These are phyloP conservation scores for Hyparrhenia diplandra DNA, from an alignment of 176 grass and related monocot species.

Conservation along the genomic window DNA sequence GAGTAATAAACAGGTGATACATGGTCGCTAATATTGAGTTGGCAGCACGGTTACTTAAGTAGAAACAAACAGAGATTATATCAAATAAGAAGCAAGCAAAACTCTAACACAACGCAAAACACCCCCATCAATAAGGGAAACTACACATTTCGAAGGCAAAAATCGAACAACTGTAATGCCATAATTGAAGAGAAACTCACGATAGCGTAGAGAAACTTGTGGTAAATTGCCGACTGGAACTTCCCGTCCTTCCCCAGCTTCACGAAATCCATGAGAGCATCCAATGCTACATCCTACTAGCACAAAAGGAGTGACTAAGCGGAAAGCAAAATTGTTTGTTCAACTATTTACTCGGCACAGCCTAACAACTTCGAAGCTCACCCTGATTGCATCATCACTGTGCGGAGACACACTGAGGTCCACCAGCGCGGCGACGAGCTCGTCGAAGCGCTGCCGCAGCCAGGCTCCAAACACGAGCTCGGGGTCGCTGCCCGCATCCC, in stretches of 20 bases:
- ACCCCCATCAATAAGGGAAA: background rate
- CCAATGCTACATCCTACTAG: slow-evolving; percentile 74
- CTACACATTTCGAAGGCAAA: background rate
- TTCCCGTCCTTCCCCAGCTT: slow-evolving; percentile 79
- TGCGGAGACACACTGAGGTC: slow-evolving; percentile 43
- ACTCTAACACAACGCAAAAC: background rate
- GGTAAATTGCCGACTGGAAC: slow-evolving; percentile 70
- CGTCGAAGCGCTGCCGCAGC: slow-evolving; percentile 67
- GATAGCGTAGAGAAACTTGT: slow-evolving; percentile 59
- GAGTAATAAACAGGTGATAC: background rate
- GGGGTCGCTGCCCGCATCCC: slow-evolving; percentile 35
- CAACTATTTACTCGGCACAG: background rate
- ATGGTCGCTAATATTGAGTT: background rate
- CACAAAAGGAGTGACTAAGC: background rate
- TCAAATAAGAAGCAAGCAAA: background rate
- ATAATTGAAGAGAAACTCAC: slow-evolving; percentile 33
- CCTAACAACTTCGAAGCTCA: slow-evolving; percentile 14
- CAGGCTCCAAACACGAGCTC: slow-evolving; percentile 64
- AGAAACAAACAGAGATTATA: background rate
- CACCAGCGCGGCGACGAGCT: slow-evolving; percentile 58
- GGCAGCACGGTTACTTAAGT: background rate
- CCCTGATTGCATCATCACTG: slow-evolving; percentile 51
- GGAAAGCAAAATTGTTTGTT: background rate
- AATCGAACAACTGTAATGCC: background rate
- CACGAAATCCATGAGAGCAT: slow-evolving; percentile 89